Evolutionary conservation across 352 stramenopile species (phyloP), one percentile per base, ranked within the genome.

Genomic region (Globisporangium paddicum): DNA sequence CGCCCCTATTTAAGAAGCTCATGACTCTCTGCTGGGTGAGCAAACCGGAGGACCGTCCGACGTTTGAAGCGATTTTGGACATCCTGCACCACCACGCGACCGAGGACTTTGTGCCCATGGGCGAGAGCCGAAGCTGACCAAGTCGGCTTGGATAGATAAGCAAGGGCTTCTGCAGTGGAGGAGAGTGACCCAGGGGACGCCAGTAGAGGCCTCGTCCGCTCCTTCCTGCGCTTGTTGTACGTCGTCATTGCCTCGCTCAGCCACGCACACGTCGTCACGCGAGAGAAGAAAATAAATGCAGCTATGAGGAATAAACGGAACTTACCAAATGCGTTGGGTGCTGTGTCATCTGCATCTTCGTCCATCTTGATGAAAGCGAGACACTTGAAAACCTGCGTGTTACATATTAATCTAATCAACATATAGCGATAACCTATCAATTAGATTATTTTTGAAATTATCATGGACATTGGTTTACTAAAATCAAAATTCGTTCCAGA

Each of bases 21-120:
- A 95, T 95, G 81, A 90, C 80, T 48, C 56, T 89, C 25, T 95
- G 85, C 54, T 95, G 85, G 85, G 77, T 77, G 38, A 90, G 72
- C 57, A 75, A 70, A 16, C 82, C 85, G 1, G 82, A 93, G 49
- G 71, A 87, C 55, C 85, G 85, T 44, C 85, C 85, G 62, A 93
- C 79, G 40, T 95, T 95, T 46, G 81, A 92, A 66, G 62, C 72
- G 38, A 82, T 95, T 57, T 67, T 95, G 51, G 82, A 95, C 56
- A 78, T 93, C 54, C 71, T 95, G 38, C 64, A 80, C 50, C 32
- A 59, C 40, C 30, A 59, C 48, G 47, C 44, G 42, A 54, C 18
- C 51, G 59, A 65, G 5, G 59, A 60, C n/a, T 59, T 60, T 60
- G 50, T 64, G 4, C 58, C 58, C 25, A 64, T 64, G 58, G 40